Evolutionary conservation across 495 filamentous ascomycete genomes (phyloP).

Genomic region (Penicillium ucsense): DNA sequence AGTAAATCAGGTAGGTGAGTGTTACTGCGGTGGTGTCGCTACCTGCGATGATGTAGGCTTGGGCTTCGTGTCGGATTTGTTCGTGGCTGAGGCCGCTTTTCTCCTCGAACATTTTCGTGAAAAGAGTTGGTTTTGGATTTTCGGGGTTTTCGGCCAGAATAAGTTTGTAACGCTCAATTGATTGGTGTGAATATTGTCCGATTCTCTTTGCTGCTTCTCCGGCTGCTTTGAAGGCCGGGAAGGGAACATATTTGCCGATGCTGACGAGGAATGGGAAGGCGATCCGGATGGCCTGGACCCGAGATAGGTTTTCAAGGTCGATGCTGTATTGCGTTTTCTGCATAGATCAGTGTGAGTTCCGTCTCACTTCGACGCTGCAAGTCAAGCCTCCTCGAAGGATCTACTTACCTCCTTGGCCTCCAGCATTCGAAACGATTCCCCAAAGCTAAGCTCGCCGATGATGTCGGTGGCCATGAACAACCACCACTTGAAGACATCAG

Average conservation of each 20-base stretch:
- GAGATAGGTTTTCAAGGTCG: conserved; percentile 23
- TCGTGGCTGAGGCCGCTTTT: conserved; percentile 23
- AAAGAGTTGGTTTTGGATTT: conserved; percentile 32
- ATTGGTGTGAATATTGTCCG: conserved; percentile 28
- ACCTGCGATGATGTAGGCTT: conserved; percentile 41
- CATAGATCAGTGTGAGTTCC: too few species aligned
- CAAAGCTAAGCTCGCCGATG: conserved; percentile 47
- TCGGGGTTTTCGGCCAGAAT: conserved; percentile 27
- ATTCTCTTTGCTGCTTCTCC: conserved; percentile 41
- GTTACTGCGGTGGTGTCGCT: conserved; percentile 40
- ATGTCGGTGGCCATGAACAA: conserved; percentile 48
- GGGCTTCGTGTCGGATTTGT: conserved; percentile 34
- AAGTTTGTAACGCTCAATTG: conserved; percentile 30
- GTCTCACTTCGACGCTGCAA: too few species aligned
- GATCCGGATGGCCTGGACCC: conserved; percentile 19
- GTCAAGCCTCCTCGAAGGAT: too few species aligned
- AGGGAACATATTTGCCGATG: conserved; percentile 5
- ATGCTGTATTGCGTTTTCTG: conserved; percentile 34
- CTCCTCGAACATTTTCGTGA: conserved; percentile 36
- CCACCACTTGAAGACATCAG: conserved; percentile 49
- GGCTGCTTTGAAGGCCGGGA: conserved; percentile 18
- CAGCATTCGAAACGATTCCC: conserved; percentile 46
- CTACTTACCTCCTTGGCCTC: conserved; percentile 34
- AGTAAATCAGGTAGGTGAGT: conserved; percentile 32
- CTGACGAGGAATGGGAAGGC: conserved; percentile 25